Conservation (phyloP, 305 asterid genomes). For the Solanum hybrid region DNA sequence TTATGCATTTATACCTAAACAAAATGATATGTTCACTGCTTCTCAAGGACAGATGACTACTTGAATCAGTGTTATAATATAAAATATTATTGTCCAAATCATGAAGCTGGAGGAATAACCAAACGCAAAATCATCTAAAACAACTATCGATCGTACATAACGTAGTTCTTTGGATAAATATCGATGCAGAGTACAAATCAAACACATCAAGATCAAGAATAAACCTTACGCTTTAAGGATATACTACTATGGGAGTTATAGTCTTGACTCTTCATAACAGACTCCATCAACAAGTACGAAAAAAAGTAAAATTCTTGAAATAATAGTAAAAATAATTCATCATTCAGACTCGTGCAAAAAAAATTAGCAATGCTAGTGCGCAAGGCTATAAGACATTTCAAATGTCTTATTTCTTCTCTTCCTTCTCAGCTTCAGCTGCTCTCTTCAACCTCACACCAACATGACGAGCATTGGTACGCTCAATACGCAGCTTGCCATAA, state of each 20-base stretch:
- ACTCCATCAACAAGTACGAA: background rate
- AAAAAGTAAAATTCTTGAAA: background rate
- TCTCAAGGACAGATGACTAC: background rate
- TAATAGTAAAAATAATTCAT: background rate
- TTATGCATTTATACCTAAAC: background rate
- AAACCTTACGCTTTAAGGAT: background rate
- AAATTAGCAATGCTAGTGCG: background rate
- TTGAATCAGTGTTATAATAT: background rate
- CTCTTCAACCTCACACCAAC: background rate
- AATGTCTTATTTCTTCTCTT: constrained; percentile 59
- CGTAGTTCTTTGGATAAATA: background rate
- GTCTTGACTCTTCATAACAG: background rate
- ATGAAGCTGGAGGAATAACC: background rate
- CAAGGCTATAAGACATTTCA: background rate
- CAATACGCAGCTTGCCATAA: constrained; percentile 73
- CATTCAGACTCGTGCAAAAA: background rate
- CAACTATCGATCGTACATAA: too few relatives aligned
- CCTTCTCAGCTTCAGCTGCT: constrained; percentile 91
- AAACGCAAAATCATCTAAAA: background rate
- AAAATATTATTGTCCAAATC: background rate
- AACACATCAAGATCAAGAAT: background rate
- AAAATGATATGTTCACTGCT: background rate
- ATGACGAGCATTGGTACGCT: constrained; percentile 41
- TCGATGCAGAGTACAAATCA: background rate
- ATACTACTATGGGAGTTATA: background rate